phyloP scores from a whole-genome alignment of 208 protist species.

The Acanthamoeba healyi region DNA sequence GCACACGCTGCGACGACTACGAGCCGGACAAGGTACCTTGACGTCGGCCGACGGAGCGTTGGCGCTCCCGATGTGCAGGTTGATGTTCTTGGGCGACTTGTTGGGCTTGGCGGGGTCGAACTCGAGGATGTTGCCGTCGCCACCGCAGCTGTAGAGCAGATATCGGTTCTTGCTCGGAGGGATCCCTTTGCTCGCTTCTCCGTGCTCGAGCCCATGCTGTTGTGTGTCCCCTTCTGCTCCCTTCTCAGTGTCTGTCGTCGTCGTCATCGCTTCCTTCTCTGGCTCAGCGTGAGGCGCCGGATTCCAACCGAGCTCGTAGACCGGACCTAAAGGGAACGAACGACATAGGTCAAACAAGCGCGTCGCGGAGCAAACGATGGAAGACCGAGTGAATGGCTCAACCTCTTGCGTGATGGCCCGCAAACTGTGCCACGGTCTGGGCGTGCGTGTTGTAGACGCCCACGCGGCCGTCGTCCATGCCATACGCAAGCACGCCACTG shows the following conservation, averaged over 20 bases:
- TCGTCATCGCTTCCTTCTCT: background rate
- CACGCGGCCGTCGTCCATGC: constrained; percentile 55
- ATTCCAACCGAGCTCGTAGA: constrained; percentile 73
- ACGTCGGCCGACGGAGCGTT: background rate
- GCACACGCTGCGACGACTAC: background rate
- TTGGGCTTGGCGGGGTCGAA: constrained; percentile 10
- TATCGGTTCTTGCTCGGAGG: background rate
- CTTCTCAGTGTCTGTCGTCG: background rate
- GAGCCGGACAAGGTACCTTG: background rate
- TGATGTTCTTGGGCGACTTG: constrained; percentile 57
- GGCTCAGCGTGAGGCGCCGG: background rate
- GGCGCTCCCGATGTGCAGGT: background rate
- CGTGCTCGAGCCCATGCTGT: background rate
- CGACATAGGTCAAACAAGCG: too few relatives aligned
- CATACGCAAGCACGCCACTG: constrained; percentile 24
- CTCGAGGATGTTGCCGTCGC: constrained; percentile 63
- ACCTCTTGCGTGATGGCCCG: constrained; percentile 39
- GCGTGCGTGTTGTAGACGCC: constrained; percentile 68
- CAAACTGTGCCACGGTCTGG: constrained; percentile 40
- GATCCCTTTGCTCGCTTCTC: background rate
- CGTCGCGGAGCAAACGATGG: too few relatives aligned
- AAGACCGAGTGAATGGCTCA: too few relatives aligned
- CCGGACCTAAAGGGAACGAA: background rate
- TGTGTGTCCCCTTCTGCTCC: background rate
- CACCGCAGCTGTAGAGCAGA: constrained; percentile 65